Base-by-base conservation (phyloP, 495 filamentous ascomycete species). In the Aspergillus coremiiformis region DNA sequence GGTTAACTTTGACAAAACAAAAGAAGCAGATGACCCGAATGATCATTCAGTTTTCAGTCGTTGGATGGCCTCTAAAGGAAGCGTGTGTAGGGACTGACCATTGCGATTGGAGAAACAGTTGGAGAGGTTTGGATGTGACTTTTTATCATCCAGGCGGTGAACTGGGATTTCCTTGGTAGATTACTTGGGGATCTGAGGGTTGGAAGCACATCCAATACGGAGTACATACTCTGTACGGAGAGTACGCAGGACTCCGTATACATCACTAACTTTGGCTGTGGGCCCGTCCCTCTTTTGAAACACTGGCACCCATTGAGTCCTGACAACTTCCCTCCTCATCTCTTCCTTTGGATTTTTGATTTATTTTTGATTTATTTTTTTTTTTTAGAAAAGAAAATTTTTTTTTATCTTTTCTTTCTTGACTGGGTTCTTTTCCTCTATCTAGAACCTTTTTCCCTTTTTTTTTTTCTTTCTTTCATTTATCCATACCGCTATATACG, bases 231-330 rank as follows among this genome's bases (percentile, higher is more conserved):
- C n/a, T n/a, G n/a, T n/a, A n/a, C n/a, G n/a, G n/a, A n/a, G n/a
- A n/a, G n/a, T n/a, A n/a, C n/a, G n/a, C n/a, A n/a, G n/a, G n/a
- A n/a, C n/a, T n/a, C n/a, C n/a, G n/a, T n/a, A n/a, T n/a, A n/a
- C n/a, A n/a, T n/a, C n/a, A n/a, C n/a, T n/a, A n/a, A n/a, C n/a
- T n/a, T n/a, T n/a, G 50, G 12, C 22, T 27, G 53, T 55, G 53
- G 53, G 47, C 53, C n/a, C 53, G 48, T 55, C 41, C 53, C 48
- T 44, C 53, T 41, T 49, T 27, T 52, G 50, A 52, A 52, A 52
- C n/a, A n/a, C n/a, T n/a, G n/a, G n/a, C n/a, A n/a, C n/a, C n/a
- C n/a, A n/a, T n/a, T n/a, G n/a, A n/a, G n/a, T n/a, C n/a, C n/a
- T n/a, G n/a, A n/a, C 50, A 45, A 27, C 27, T 17, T 15, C 27